These are phyloP conservation scores for Breviolum minutum DNA, from an alignment of 73 alveolate genomes.

Conservation along the genomic window DNA sequence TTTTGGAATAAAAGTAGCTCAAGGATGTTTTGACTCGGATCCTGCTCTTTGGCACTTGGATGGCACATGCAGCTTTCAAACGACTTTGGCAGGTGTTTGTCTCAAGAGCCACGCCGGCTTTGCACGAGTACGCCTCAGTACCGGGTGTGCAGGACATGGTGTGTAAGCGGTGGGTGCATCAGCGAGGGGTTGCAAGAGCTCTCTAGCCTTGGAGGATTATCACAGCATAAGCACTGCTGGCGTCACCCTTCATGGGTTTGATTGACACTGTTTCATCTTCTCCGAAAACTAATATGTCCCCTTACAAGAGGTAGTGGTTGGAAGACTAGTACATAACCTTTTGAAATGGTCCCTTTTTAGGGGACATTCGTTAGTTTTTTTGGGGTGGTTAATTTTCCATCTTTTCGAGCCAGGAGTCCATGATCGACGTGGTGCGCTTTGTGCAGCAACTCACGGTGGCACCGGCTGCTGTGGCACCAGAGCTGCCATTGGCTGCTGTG, in stretches of 20 bases:
- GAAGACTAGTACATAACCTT: neutral
- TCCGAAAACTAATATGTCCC: no score
- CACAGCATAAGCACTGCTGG: no score
- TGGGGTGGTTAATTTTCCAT: neutral
- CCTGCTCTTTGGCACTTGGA: neutral
- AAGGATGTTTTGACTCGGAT: neutral
- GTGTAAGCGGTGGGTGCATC: no score
- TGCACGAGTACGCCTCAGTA: constrained; percentile 49
- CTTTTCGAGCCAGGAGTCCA: neutral
- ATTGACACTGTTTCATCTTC: neutral
- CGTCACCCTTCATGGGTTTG: neutral
- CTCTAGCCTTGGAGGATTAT: no score
- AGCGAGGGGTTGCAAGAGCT: no score
- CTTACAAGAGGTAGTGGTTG: neutral
- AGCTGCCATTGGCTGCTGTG: constrained; percentile 10
- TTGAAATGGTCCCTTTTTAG: neutral
- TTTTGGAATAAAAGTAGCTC: neutral
- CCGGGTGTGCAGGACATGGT: constrained; percentile 51
- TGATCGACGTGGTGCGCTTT: constrained; percentile 66
- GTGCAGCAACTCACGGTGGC: constrained; percentile 50
- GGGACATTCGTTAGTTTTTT: neutral
- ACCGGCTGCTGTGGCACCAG: neutral
- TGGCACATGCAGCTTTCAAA: neutral
- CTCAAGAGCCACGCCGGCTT: constrained; percentile 9
- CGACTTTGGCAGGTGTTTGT: constrained; percentile 11